Base-by-base conservation (phyloP, 2,329 filamentous ascomycete species). In the Scedosporium boydii region DNA sequence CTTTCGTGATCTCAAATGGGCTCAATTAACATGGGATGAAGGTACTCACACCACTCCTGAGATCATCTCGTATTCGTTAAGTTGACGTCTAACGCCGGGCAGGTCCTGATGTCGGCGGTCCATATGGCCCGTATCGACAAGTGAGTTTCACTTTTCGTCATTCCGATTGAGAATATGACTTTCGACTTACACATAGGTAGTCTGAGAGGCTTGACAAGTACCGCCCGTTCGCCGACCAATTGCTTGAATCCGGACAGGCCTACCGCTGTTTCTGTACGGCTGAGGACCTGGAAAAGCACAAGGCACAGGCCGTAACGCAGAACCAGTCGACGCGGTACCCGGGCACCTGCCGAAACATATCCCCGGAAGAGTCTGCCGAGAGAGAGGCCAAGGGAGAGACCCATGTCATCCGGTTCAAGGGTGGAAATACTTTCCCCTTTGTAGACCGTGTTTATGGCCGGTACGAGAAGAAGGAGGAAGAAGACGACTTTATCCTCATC, bases 181-280 rank as follows among this genome's bases (percentile, higher is more conserved):
- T 9, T 10, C 3, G 26, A 62, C n/a, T 27, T 42, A 38, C 48
- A 51, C 23, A 9, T 59, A 9, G 55, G 42, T 65, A 96, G 84
- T 98, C 95, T 1, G 85, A 97, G 72, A 83, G 95, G 62, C 86
- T 90, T 1, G 73, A 77, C 1, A 77, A 90, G 16, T 98, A 99
- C 72, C 80, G 82, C 65, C 73, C 86, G 62, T 86, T 96, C 70
- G 87, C 88, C 6, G 73, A 89, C 51, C 76, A 82, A 12, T 80
- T 99, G 12, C 73, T 99, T 3, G 75, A 86, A 4, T 80, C 82
- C 6, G 90, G 87, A 9, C 83, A 88, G 64, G 95, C 92, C 6
- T 99, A 98, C 73, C 87, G 93, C 65, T 99, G 95, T 74, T 99
- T 99, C 78, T 99, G 95, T 75, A 86, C 86, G 0, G 74, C 87